These are phyloP conservation scores for Mytilinidion resinicola DNA, from an alignment of 495 filamentous ascomycete genomes.

Conservation along the genomic window DNA sequence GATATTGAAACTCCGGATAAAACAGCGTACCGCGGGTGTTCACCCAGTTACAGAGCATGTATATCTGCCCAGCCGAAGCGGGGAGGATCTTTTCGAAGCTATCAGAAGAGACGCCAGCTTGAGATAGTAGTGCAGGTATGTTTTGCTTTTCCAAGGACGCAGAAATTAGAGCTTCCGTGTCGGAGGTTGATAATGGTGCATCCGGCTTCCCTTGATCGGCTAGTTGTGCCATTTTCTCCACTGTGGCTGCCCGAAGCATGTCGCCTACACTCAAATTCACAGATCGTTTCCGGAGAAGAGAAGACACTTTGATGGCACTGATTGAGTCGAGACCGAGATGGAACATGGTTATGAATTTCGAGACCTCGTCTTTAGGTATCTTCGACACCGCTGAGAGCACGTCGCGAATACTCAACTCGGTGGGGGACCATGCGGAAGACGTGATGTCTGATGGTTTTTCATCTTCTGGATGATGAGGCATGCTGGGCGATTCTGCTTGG, in stretches of 20 bases:
- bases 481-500: not conserved
- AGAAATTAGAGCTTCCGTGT: conserved; percentile 23
- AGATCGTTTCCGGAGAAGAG: conserved; percentile 54
- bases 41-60: conserved; percentile 64
- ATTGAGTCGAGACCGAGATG: conserved; percentile 87
- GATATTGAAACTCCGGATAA: conserved; percentile 57
- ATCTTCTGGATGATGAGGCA: not conserved
- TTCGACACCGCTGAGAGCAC: conserved; percentile 60
- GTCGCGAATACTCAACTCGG: conserved; percentile 50
- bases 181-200: conserved; percentile 9
- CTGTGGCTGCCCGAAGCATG: conserved; percentile 57
- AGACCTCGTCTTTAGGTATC: conserved; percentile 54
- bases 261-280: conserved; percentile 57
- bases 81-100: conserved; percentile 53
- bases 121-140: conserved; percentile 27
- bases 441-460: not conserved
- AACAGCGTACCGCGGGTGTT: conserved; percentile 55
- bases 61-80: conserved; percentile 63
- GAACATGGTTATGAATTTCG: conserved; percentile 63
- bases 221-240: conserved; percentile 50
- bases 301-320: conserved; percentile 68
- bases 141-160: conserved; percentile 36
- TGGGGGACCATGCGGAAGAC: conserved; percentile 35
- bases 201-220: conserved; percentile 24
- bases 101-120: conserved; percentile 31